Conservation (phyloP, 805 yeast genomes). For the Cephaloascus fragrans region DNA sequence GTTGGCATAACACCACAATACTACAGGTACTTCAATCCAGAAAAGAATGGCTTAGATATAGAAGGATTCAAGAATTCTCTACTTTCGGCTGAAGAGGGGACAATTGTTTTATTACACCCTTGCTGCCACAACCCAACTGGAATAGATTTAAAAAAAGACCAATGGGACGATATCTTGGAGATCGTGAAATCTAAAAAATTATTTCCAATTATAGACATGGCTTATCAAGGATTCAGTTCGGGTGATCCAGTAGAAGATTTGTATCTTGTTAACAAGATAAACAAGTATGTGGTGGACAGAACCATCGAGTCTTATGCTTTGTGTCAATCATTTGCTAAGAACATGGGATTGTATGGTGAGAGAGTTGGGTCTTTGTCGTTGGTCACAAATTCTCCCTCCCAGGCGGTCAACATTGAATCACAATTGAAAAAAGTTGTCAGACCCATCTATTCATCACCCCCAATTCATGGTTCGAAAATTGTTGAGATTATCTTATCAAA, state of each 20-base stretch:
- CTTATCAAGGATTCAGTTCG: slow-evolving; percentile 91
- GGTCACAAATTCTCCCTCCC: slow-evolving; percentile 45
- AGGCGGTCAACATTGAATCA: slow-evolving; percentile 50
- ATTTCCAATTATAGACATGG: slow-evolving; percentile 84
- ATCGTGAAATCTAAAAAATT: slow-evolving; percentile 48
- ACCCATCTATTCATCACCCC: slow-evolving; percentile 88
- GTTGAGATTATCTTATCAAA: slow-evolving; percentile 68
- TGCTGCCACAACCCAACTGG: slow-evolving; percentile 98
- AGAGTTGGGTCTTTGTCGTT: slow-evolving; percentile 81
- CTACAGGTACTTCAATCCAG: slow-evolving; percentile 64
- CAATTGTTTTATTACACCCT: slow-evolving; percentile 75
- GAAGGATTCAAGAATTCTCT: slow-evolving; percentile 56
- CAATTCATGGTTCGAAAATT: slow-evolving; percentile 86
- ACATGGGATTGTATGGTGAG: slow-evolving; percentile 96
- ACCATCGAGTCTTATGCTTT: slow-evolving; percentile 43
- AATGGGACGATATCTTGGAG: slow-evolving; percentile 71
- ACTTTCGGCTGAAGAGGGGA: slow-evolving; percentile 41
- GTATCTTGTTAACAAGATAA: slow-evolving; percentile 33
- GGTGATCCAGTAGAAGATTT: slow-evolving; percentile 73
- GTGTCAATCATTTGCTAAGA: slow-evolving; percentile 95
- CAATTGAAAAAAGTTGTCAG: slow-evolving; percentile 79
- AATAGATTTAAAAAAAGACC: slow-evolving; percentile 73
- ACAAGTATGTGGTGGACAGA: slow-evolving; percentile 38
- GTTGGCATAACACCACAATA: slow-evolving; percentile 56
- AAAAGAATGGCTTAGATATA: slow-evolving; percentile 53